These are phyloP conservation scores for Picea sitchensis DNA, from an alignment of 75 land plant species.

Conservation along the genomic window DNA sequence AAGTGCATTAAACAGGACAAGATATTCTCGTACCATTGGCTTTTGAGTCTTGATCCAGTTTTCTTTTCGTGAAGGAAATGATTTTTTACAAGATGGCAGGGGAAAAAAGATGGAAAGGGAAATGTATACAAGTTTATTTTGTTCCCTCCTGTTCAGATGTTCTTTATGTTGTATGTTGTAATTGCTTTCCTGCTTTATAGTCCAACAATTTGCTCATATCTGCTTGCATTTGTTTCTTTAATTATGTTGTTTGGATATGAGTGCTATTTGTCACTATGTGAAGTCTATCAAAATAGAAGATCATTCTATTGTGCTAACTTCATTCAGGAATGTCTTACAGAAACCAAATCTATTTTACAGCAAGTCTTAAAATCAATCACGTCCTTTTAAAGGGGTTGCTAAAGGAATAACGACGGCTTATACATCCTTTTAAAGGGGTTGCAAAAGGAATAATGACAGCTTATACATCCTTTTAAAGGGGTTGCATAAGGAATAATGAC, in stretches of 20 bases:
- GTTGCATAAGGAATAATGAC: background rate
- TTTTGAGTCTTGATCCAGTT: background rate
- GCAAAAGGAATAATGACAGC: no score
- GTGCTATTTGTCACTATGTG: background rate
- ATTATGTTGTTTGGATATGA: constrained; percentile 4
- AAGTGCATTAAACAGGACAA: background rate
- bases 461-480: background rate
- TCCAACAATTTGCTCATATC: background rate
- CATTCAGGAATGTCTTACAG: background rate
- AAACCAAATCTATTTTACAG: background rate
- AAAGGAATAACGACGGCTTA: no score
- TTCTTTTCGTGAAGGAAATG: background rate
- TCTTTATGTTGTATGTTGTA: background rate
- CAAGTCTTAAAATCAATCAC: background rate
- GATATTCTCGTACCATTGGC: background rate
- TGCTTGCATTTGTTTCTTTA: background rate
- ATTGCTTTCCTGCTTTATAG: background rate
- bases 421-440: background rate
- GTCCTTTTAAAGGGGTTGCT: background rate
- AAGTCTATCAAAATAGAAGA: background rate
- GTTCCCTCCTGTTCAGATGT: background rate
- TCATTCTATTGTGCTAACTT: background rate
- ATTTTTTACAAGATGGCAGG: background rate
- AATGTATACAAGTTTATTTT: background rate
- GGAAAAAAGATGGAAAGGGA: background rate